Percentiles rank a stretch among this genome's conserved stretches.
These are phyloP conservation scores for Coemansia sp. DNA, from an alignment of 371 early-diverging fungal species.

Conservation along the genomic window DNA sequence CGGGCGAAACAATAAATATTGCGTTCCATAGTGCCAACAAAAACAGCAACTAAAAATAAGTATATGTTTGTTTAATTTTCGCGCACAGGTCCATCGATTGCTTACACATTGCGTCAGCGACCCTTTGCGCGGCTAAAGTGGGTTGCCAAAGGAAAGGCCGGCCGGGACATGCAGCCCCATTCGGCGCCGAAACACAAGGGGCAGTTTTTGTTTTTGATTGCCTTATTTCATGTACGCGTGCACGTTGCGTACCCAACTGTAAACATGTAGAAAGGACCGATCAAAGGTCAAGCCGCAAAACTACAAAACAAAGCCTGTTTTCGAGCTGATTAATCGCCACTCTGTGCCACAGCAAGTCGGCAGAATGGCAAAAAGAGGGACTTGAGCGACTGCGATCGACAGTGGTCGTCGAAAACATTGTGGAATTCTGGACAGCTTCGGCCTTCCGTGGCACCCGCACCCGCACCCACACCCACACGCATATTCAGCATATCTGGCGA, in stretches of 20 bases:
- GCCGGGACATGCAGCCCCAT: background rate
- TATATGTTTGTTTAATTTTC: slow-evolving; percentile 8
- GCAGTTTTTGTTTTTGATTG: slow-evolving; percentile 8
- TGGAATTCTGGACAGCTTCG: no score
- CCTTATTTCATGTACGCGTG: slow-evolving; percentile 1
- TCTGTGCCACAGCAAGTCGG: no score
- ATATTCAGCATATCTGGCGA: no score
- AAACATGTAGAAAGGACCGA: slow-evolving; percentile 6
- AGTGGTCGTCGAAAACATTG: no score
- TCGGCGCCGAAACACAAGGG: slow-evolving; percentile 5
- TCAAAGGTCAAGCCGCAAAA: background rate
- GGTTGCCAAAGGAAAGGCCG: background rate
- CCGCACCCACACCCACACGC: no score
- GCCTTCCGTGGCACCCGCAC: no score
- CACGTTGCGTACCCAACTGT: background rate
- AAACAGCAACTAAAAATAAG: background rate
- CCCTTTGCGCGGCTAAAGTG: slow-evolving; percentile 8
- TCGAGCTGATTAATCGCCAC: no score
- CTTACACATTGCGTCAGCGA: slow-evolving; percentile 8
- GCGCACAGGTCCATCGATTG: slow-evolving; percentile 21
- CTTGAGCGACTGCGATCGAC: no score
- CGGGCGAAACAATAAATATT: slow-evolving; percentile 1
- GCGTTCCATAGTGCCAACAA: no score
- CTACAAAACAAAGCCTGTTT: background rate
- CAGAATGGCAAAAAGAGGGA: no score